Evolutionary conservation across 2,329 filamentous ascomycete genomes (phyloP), one percentile per base, ranked within the genome.

Genomic region (Xylaria sp.): DNA sequence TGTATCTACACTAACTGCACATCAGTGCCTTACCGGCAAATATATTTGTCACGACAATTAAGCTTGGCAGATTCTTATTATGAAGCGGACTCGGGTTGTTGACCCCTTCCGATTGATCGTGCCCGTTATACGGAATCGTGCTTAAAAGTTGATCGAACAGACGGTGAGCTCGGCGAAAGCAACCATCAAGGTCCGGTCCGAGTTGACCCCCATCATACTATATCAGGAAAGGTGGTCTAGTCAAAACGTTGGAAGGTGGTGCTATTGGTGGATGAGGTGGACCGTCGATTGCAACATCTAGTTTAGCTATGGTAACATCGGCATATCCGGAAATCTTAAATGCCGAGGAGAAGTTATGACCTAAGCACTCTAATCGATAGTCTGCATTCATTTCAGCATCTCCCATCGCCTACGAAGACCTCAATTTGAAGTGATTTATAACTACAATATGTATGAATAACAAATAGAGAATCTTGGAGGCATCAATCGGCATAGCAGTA

Each of bases 271-370:
- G 59, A 23, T 57, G n/a, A 49, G 33, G 63, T 69, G 67, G 64
- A 41, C 36, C 67, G 3, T 15, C 33, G 63, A 69, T 69, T 55
- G 60, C 67, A 69, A 69, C 63, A 66, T 67, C 13, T 39, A 25
- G 63, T 55, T 67, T 69, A 28, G 48, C 7, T 20, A 67, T 67
- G 39, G 54, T 15, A 67, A 69, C 63, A 67, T 67, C 59, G 63
- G 64, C 28, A 13, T 54, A 2, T 20, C 59, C 59, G 64, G 52
- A 23, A 18, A 18, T 41, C 28, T 41, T 10, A 28, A 8, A 15
- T n/a, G 12, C 62, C 52, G 63, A 58, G 10, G 2, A 39, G 33
- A 20, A 43, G 18, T 46, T 36, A 31, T 15, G 13, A 20, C 25
- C 41, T 36, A 12, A 23, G 25, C n/a, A 20, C 28, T 46, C 6